Evolutionary conservation across 2,329 filamentous ascomycete genomes (phyloP).

Genomic region (Colletotrichum sublineola): DNA sequence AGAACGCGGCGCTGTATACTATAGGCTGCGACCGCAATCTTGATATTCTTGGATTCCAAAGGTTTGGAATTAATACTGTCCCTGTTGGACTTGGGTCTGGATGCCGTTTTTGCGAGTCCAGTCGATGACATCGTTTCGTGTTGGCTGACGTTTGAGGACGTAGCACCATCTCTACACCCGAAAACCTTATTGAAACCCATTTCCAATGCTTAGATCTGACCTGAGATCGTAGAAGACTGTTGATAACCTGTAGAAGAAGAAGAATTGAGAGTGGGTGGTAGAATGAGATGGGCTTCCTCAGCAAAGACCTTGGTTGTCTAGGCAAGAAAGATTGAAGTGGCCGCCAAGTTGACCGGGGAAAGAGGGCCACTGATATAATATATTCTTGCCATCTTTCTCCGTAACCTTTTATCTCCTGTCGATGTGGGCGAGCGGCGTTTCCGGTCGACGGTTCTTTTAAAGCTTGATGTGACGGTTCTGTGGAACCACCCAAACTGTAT

Average conservation of each 20-base stretch:
- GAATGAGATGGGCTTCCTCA: neutral
- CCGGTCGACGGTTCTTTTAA: too few species aligned
- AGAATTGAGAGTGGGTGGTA: neutral
- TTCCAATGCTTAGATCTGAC: neutral
- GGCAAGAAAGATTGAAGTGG: neutral
- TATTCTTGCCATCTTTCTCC: neutral
- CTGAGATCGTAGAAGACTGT: neutral
- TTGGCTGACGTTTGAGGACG: neutral
- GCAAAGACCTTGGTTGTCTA: neutral
- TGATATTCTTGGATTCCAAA: neutral
- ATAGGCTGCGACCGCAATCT: neutral
- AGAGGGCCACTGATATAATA: neutral
- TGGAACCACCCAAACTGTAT: neutral
- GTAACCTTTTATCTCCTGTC: neutral
- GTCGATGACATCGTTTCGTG: neutral
- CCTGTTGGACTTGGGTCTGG: neutral
- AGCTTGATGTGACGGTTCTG: neutral
- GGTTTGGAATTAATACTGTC: neutral
- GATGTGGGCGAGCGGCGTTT: neutral
- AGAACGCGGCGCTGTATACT: constrained; percentile 2
- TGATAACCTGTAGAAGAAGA: fast-evolving
- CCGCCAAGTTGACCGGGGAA: neutral
- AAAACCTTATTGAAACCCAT: neutral
- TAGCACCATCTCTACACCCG: neutral
- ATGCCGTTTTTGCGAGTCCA: neutral